Conservation (phyloP, 2,329 filamentous ascomycete genomes). For the Hypoxylon sp. region DNA sequence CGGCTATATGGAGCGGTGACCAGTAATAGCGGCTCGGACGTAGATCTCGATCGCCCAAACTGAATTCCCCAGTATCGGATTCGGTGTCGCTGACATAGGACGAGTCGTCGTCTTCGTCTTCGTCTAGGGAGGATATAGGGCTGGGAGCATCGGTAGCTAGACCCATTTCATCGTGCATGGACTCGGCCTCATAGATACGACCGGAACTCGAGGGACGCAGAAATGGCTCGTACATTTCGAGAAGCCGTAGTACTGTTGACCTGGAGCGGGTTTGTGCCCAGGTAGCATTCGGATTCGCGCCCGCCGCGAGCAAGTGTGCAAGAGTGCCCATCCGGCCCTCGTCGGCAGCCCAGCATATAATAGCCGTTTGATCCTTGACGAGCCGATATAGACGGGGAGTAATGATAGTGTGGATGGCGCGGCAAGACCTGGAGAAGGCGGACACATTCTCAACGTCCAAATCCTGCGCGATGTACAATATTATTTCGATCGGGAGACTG, state of each 20-base stretch:
- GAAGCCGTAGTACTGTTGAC: not conserved
- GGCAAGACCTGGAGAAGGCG: constrained; percentile 44
- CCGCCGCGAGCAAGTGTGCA: constrained; percentile 36
- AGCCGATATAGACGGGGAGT: constrained; percentile 32
- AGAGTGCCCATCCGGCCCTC: constrained; percentile 35
- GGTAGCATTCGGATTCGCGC: constrained; percentile 41
- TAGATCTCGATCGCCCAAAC: not conserved
- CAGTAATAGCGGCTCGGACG: constrained; percentile 32
- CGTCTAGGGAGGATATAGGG: not conserved
- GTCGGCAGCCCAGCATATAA: constrained; percentile 44
- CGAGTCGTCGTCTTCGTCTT: constrained; percentile 3
- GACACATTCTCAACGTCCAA: constrained; percentile 35
- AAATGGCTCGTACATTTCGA: not conserved
- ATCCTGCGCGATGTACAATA: constrained; percentile 17
- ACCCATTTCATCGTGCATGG: not conserved
- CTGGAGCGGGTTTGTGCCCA: constrained; percentile 1
- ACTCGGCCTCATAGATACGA: not conserved
- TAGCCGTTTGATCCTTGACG: constrained; percentile 31
- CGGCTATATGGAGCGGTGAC: constrained; percentile 48
- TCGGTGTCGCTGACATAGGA: not conserved
- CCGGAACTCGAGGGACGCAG: not conserved
- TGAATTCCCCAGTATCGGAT: not conserved
- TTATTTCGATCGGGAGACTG: constrained; percentile 43
- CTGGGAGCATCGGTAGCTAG: not conserved
- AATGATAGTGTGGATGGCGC: constrained; percentile 25